Evolutionary conservation across 2,329 filamentous ascomycete species (phyloP), one percentile per base, ranked within the genome.

Genomic region (Penicillium sp.): DNA sequence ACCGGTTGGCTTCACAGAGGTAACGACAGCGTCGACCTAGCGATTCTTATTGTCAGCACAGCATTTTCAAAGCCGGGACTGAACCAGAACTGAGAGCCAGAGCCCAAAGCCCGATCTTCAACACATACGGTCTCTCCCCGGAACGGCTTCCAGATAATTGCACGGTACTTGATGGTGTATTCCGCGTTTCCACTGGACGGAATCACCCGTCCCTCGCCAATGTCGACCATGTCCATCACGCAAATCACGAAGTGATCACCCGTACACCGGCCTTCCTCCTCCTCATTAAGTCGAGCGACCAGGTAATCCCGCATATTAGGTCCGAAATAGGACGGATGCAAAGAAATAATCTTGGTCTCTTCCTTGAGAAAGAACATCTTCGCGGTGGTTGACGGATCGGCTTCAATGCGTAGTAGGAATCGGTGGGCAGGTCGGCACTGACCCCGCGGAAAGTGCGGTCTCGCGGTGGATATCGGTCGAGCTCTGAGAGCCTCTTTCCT

Each of bases 291-390:
- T 73, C 92, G 91, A 63, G 88, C 87, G 46, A 89, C 92, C 36
- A 99, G 89, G 64, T 95, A 86, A 63, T 95, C 88, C 65, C 92
- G 87, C 79, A 96, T 95, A 69, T 94, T 90, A 57, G 90, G 87
- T 52, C 92, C 92, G 70, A 99, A 97, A 77, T 95, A 99, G 11
- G 92, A 97, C 25, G 94, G 94, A 70, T 99, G 94, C 67, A 99
- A 83, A 63, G 90, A 92, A 66, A 97, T 92, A 69, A 90, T 88
- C 70, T 92, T 91, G 77, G 96, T 91, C 74, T 97, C 87, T 70
- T 96, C 92, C 76, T 96, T 90, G 60, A 99, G 89, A 79, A 99
- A 99, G 76, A 97, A 99, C 94, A 99, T 99, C 64, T 58, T 76
- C 74, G 58, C 55, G 48, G 55, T 54, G 25, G 33, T 38, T 25